Percentiles rank a stretch among this genome's conserved stretches.
These are phyloP conservation scores for Trypanosoma scelopori DNA, from an alignment of 208 protist genomes.

Conservation along the genomic window DNA sequence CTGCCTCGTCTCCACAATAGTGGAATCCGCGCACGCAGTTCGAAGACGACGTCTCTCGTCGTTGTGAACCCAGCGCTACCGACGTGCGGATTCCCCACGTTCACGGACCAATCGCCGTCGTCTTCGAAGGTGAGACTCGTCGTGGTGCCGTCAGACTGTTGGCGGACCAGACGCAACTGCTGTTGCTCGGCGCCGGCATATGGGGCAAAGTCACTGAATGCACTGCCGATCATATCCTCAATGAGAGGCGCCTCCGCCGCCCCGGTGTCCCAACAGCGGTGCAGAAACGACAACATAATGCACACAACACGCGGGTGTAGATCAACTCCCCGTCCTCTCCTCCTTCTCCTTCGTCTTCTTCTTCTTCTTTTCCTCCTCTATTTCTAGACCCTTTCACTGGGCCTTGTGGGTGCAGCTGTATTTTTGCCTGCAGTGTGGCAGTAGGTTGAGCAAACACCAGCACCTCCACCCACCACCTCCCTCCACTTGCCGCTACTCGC, in stretches of 20 bases:
- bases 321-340: too few relatives aligned
- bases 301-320: not conserved
- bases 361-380: not conserved
- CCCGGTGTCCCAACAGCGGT: constrained; percentile 44
- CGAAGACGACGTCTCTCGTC: constrained; percentile 33
- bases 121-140: constrained; percentile 47
- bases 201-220: constrained; percentile 75
- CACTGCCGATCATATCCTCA: constrained; percentile 67
- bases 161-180: constrained; percentile 49
- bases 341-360: not conserved
- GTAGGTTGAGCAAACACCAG: not conserved
- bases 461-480: too few relatives aligned
- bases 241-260: constrained; percentile 49
- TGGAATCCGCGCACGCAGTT: constrained; percentile 41
- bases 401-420: not conserved
- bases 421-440: not conserved
- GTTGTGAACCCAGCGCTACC: constrained; percentile 55
- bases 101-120: constrained; percentile 40
- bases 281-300: constrained; percentile 19
- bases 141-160: constrained; percentile 27
- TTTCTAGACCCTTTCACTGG: not conserved
- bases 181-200: constrained; percentile 80
- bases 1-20: constrained; percentile 3
- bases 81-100: constrained; percentile 24
- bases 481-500: too few relatives aligned